Base-by-base conservation (phyloP, 2,329 filamentous ascomycete genomes). In the Phoma sp. region DNA sequence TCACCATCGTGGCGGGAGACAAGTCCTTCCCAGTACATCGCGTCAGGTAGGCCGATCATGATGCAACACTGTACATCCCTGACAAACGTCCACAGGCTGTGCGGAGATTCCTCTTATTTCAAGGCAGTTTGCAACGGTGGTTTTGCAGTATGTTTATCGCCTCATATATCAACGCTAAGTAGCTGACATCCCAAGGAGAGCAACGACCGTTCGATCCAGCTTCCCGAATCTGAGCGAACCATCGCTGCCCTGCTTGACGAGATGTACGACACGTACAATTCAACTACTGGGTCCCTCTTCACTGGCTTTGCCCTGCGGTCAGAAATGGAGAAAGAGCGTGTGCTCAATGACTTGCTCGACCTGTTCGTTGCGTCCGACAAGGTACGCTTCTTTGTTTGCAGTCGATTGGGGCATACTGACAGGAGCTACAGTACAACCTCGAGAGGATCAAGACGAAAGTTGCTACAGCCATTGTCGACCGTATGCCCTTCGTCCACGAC, bases 291-390 rank as follows among this genome's bases (percentile, higher is more conserved):
- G 8, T 66, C 63, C 0, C 37, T 70, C 7, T 68, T 67, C 51
- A 63, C 60, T 1, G 56, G 35, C 6, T 70, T 70, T 10, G 60
- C 58, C 0, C 53, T 65, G 1, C 40, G 51, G 2, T 37, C 36
- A 6, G 55, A 48, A 15, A 50, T 58, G 0, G 58, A 68, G 37
- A 66, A 68, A 17, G 58, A 58, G 9, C 47, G 10, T 2, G 41
- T 56, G 6, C 58, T 66, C 37, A 48, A n/a, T 4, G 39, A 55
- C 1, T 41, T 70, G 1, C 27, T 68, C 0, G 38, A 39, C 2
- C 29, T 68, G 3, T 68, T 68, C 55, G 44, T 68, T 29, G 60
- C 67, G 0, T 55, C 50, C 5, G 67, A 70, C 39, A 70, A 70
- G 55, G 67, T 63, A 44, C 12, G 37, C 32, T 9, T 21, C n/a